Percentiles rank a stretch among this genome's conserved stretches.
phyloP scores from a whole-genome alignment of 768 basidiomycete genomes.

The Mycena floridula region DNA sequence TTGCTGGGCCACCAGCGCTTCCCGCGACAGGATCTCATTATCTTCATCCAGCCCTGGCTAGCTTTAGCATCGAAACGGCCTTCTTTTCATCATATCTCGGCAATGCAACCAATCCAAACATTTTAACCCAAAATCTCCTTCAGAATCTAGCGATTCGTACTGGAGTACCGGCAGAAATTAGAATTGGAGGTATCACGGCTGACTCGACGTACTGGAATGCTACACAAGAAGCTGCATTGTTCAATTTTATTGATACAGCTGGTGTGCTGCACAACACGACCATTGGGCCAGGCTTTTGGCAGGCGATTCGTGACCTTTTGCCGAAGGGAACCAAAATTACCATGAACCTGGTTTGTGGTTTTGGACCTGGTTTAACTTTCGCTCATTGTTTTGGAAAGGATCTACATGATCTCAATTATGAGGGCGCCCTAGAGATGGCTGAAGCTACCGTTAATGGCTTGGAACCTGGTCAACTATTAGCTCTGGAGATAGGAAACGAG shows the following conservation, averaged over 20 bases:
- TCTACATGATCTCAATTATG: conserved; percentile 35
- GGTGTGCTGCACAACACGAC: conserved; percentile 44
- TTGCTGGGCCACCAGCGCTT: conserved; percentile 34
- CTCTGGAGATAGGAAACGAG: conserved; percentile 51
- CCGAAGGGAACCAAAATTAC: conserved; percentile 41
- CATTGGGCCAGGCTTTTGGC: conserved; percentile 45
- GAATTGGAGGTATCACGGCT: conserved; percentile 50
- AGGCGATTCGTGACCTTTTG: conserved; percentile 32
- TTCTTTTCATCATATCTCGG: conserved; percentile 47
- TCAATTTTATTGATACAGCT: conserved; percentile 37
- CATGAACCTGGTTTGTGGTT: conserved; percentile 33
- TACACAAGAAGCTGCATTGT: conserved; percentile 29
- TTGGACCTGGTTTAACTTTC: not conserved
- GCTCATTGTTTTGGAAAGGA: conserved; percentile 26
- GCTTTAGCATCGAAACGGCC: conserved; percentile 51
- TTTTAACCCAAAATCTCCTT: conserved; percentile 35
- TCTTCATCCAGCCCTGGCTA: conserved; percentile 38
- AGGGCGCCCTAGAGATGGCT: conserved; percentile 37
- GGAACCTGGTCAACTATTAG: conserved; percentile 27
- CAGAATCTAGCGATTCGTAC: conserved; percentile 39
- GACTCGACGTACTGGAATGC: conserved; percentile 47
- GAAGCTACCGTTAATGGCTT: conserved; percentile 34
- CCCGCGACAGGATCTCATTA: conserved; percentile 36
- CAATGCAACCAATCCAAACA: conserved; percentile 36
- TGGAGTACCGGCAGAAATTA: conserved; percentile 37